Conservation (phyloP, 345 rosid species). For the Citrus medica region DNA sequence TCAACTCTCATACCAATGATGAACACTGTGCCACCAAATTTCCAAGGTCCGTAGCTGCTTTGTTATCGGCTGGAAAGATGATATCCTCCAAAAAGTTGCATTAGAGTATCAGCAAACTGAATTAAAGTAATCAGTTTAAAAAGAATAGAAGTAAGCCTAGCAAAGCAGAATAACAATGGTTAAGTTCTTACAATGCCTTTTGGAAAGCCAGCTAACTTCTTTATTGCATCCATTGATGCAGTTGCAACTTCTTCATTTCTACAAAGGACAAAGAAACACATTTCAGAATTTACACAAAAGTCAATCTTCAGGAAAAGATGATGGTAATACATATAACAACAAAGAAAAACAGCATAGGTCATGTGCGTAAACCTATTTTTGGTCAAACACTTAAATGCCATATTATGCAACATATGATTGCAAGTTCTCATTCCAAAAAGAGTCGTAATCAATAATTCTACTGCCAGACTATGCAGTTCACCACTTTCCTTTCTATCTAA, state of each 20-base stretch:
- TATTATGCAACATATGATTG: neutral
- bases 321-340: neutral
- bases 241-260: conserved; percentile 78
- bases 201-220: conserved; percentile 56
- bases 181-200: conserved; percentile 60
- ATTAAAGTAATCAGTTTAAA: neutral
- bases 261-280: conserved; percentile 15
- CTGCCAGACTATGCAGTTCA: neutral
- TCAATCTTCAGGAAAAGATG: neutral
- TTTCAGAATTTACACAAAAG: conserved; percentile 1
- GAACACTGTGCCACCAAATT: conserved; percentile 59
- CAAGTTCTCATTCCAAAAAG: neutral
- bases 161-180: conserved; percentile 4
- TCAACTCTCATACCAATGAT: conserved; percentile 54
- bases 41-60: conserved; percentile 59
- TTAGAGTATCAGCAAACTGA: conserved; percentile 6
- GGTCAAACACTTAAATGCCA: neutral
- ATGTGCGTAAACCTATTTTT: neutral
- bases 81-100: conserved; percentile 42
- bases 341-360: neutral
- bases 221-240: conserved; percentile 68
- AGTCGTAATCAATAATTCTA: neutral
- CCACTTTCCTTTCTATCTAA: neutral
- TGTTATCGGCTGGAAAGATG: conserved; percentile 52
- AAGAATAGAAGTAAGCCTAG: neutral